phyloP scores from a whole-genome alignment of 257 asterid species.

The Eucommia ulmoides region DNA sequence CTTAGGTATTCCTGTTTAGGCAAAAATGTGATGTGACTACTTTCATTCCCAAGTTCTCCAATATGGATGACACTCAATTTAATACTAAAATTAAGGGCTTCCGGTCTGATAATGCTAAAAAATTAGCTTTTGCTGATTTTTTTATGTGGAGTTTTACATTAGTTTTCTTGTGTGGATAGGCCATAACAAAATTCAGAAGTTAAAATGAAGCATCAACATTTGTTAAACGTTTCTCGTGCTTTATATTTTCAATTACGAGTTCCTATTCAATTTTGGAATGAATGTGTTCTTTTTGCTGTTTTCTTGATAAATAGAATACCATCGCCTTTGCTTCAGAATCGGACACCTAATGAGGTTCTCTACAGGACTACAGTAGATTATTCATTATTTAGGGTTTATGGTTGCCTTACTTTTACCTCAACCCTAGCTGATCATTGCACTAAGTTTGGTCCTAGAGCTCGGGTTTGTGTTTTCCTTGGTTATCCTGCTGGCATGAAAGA shows the following conservation, averaged over 20 bases:
- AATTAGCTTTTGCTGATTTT: too few relatives aligned
- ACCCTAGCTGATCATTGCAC: neutral
- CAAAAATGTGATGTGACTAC: too few relatives aligned
- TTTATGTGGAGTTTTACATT: too few relatives aligned
- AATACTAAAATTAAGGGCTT: too few relatives aligned
- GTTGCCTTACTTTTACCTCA: neutral
- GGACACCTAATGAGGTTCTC: neutral
- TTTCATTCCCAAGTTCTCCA: too few relatives aligned
- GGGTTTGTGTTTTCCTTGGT: neutral
- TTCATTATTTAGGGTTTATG: too few relatives aligned
- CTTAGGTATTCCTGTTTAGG: too few relatives aligned
- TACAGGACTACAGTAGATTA: neutral
- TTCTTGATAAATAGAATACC: neutral
- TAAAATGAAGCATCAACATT: neutral
- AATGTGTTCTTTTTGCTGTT: neutral
- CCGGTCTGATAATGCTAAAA: too few relatives aligned
- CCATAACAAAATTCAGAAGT: too few relatives aligned
- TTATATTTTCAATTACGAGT: neutral
- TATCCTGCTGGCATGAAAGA: neutral
- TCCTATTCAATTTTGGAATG: neutral
- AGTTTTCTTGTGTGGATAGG: too few relatives aligned
- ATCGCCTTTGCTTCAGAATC: neutral
- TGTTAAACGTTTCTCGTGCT: neutral
- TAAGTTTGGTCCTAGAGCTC: neutral
- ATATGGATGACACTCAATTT: too few relatives aligned